A percentile compares a stretch with the other conserved stretches of the same genome.
Evolutionary conservation across 352 stramenopile genomes (phyloP).

Genomic region (Halophytophthora polymorphica): DNA sequence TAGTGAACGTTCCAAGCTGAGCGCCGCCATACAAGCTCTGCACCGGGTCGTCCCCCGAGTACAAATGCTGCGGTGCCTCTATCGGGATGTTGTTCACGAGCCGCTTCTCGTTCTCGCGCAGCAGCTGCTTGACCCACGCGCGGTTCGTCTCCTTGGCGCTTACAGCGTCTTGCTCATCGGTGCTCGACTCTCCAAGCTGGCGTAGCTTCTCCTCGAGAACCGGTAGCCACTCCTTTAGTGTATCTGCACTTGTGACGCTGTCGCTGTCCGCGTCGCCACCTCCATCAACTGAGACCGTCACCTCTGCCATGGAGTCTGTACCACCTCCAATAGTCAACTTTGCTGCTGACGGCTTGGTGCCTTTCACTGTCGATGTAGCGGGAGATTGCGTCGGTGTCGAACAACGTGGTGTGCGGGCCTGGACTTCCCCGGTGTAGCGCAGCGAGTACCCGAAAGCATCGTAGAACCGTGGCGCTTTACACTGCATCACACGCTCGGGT

Average conservation of each 20-base stretch:
- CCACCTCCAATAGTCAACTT: constrained; percentile 7
- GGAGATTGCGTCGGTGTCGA: constrained; percentile 11
- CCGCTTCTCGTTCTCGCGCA: constrained; percentile 8
- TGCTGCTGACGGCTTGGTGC: constrained; percentile 9
- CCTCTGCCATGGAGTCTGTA: constrained; percentile 4
- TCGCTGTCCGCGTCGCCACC: constrained; percentile 6
- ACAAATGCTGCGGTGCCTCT: constrained; percentile 1
- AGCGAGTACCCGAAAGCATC: constrained; percentile 54
- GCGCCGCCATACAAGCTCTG: constrained; percentile 54
- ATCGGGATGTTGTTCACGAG: constrained; percentile 9
- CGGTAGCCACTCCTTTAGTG: constrained; percentile 48
- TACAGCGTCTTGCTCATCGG: neutral
- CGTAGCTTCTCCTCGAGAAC: constrained; percentile 45
- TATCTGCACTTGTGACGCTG: constrained; percentile 4
- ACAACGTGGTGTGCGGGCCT: constrained; percentile 45
- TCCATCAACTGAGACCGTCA: constrained; percentile 2
- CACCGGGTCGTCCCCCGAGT: constrained; percentile 8
- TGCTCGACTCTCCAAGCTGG: constrained; percentile 16
- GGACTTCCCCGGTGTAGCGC: constrained; percentile 49
- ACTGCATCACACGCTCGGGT: constrained; percentile 28
- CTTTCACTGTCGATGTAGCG: constrained; percentile 13
- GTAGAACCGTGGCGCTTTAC: constrained; percentile 44
- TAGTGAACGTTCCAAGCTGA: constrained; percentile 54
- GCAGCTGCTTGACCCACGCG: constrained; percentile 28
- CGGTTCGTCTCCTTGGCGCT: neutral